Evolutionary conservation across 441 rosid genomes (phyloP).

Genomic region (Populus hybrid): DNA sequence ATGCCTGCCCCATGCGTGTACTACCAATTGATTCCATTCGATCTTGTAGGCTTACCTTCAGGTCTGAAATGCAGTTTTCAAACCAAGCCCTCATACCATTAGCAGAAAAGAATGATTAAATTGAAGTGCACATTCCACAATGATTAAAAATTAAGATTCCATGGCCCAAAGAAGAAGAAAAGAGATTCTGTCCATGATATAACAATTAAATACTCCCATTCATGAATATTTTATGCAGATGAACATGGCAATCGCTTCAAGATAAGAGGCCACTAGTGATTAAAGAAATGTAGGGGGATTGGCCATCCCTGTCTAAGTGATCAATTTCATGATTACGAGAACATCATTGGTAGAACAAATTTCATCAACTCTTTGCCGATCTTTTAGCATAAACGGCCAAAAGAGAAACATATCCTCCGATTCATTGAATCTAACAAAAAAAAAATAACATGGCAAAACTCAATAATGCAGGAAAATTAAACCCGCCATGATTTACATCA

Average conservation of each 20-base stretch:
- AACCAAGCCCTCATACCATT: neutral
- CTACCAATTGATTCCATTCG: too few relatives aligned
- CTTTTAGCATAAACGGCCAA: neutral
- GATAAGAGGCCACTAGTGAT: neutral
- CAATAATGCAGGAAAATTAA: neutral
- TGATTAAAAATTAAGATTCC: neutral
- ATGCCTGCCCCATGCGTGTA: neutral
- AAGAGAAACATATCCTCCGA: neutral
- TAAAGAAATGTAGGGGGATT: neutral
- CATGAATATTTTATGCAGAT: neutral
- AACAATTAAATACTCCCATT: neutral
- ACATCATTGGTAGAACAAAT: neutral
- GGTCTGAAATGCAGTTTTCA: neutral
- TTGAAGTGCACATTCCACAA: neutral
- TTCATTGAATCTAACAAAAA: neutral
- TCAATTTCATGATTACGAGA: neutral
- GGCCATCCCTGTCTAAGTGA: neutral
- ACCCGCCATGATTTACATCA: slow-evolving; percentile 11
- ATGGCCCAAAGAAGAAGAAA: neutral
- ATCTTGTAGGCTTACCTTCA: neutral
- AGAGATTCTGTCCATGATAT: neutral
- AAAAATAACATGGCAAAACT: neutral
- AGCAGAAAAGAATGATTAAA: neutral
- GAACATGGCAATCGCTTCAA: neutral
- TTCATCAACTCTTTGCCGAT: neutral